phyloP scores from a whole-genome alignment of 257 asterid species.

The Nicotiana noctiflora region DNA sequence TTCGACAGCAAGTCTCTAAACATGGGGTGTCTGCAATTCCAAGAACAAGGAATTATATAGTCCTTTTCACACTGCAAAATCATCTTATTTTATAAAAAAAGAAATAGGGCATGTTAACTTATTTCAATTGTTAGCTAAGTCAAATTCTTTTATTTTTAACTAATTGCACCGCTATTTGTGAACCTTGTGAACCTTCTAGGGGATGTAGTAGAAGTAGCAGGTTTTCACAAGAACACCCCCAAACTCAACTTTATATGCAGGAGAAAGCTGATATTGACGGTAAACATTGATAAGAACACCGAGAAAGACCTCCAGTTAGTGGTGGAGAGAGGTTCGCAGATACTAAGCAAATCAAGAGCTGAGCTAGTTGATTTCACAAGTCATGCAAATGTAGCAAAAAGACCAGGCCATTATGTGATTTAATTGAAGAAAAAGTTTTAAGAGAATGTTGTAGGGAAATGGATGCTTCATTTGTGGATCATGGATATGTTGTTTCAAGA shows the following conservation, averaged over 20 bases:
- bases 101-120: not conserved
- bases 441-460: conserved; percentile 58
- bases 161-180: conserved; percentile 12
- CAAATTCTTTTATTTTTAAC: not conserved
- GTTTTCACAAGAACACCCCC: conserved; percentile 62
- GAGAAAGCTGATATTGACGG: conserved; percentile 58
- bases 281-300: conserved; percentile 69
- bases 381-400: conserved; percentile 47
- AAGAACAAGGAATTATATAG: conserved; percentile 11
- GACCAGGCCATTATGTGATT: conserved; percentile 67
- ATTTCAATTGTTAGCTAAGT: not conserved
- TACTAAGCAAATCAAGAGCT: conserved; percentile 32
- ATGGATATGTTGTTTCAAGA: conserved; percentile 68
- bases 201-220: conserved; percentile 63
- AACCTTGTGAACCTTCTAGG: no score
- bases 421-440: conserved; percentile 44
- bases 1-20: conserved; percentile 4
- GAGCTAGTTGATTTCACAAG: conserved; percentile 82
- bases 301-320: conserved; percentile 68
- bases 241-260: conserved; percentile 62
- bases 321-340: conserved; percentile 51
- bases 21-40: conserved; percentile 14
- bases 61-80: not conserved
- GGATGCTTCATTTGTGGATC: conserved; percentile 76
- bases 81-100: no score